Base-by-base conservation (phyloP, 2,329 filamentous ascomycete genomes). In the Cryphonectria carpinicola region DNA sequence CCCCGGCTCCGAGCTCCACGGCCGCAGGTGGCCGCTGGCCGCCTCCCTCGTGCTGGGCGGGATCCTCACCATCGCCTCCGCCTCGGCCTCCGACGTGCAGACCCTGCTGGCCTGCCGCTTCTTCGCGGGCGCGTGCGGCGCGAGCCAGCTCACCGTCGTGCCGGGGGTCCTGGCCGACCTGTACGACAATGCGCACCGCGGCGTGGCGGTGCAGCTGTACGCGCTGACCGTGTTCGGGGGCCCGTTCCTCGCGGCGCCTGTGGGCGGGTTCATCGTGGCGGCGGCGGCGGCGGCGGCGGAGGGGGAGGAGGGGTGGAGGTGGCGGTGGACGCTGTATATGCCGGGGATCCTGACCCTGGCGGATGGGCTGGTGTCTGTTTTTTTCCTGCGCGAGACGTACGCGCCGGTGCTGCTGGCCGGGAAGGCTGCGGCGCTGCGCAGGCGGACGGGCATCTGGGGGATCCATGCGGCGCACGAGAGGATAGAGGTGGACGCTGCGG, bases 41-140 rank as follows among this genome's bases (percentile, higher is more conserved):
- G 65, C 79, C 64, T 71, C 74, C 17, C 75, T 77, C 2, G 77
- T 81, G 41, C 78, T 75, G 4, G 71, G 69, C 43, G 72, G 70
- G 17, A 77, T 80, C 69, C 82, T 82, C 76, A 78, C 78, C 67
- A 74, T 81, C 14, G 80, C 77, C 4, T 79, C 80, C 0, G 80
- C 80, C 3, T 76, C 78, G 2, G 77, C 77, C 11, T 79, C 79
- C 54, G 80, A 82, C 71, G 76, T 77, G 25, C 79, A 71, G 63
- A 71, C 67, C 10, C 67, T 71, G 62, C 13, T 64, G 4, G 49
- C 66, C 14, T 71, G 67, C 37, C 70, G 70, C 46, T 69, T 71
- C 63, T 69, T 71, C 11, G 66, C 66, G 0, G 70, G 70, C 2
- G 62, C 56, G 2, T 71, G 70, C 49, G 70, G 70, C n/a, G 70